phyloP scores from a whole-genome alignment of 2,329 filamentous ascomycete species.

The Pseudocercospora crystallina region DNA sequence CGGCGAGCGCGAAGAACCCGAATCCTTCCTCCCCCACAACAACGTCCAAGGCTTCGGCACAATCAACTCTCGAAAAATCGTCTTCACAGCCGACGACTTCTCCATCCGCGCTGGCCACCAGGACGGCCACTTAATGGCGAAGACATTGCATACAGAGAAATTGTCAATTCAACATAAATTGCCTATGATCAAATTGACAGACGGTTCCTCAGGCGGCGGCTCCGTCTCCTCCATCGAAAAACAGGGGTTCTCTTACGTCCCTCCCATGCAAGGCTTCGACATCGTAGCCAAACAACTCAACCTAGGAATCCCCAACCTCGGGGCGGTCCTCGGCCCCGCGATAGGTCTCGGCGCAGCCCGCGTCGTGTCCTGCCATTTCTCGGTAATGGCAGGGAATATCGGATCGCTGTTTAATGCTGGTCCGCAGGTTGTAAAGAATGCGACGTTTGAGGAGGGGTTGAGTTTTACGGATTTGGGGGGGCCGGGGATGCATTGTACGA shows the following conservation, averaged over 20 bases:
- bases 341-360: constrained; percentile 64
- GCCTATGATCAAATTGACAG: constrained; percentile 64
- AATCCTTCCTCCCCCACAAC: constrained; percentile 58
- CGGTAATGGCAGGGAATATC: constrained; percentile 64
- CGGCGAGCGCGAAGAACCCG: constrained; percentile 47
- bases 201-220: constrained; percentile 63
- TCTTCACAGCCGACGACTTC: constrained; percentile 66
- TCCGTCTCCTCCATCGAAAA: constrained; percentile 60
- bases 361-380: constrained; percentile 63
- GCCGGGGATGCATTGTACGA: constrained; percentile 61
- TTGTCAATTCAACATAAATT: constrained; percentile 57
- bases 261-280: constrained; percentile 56
- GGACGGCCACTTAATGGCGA: constrained; percentile 58
- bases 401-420: constrained; percentile 65
- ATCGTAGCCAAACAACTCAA: constrained; percentile 58
- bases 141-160: constrained; percentile 62
- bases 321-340: constrained; percentile 62
- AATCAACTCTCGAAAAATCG: constrained; percentile 54
- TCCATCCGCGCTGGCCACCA: constrained; percentile 63
- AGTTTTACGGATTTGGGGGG: constrained; percentile 61
- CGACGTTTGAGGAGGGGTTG: constrained; percentile 64
- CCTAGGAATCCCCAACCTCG: constrained; percentile 63
- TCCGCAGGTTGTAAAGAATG: constrained; percentile 60
- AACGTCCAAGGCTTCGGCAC: constrained; percentile 58
- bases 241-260: constrained; percentile 60